Conservation (phyloP, 2,329 filamentous ascomycete species). For the Aspergillus carbonarius region DNA sequence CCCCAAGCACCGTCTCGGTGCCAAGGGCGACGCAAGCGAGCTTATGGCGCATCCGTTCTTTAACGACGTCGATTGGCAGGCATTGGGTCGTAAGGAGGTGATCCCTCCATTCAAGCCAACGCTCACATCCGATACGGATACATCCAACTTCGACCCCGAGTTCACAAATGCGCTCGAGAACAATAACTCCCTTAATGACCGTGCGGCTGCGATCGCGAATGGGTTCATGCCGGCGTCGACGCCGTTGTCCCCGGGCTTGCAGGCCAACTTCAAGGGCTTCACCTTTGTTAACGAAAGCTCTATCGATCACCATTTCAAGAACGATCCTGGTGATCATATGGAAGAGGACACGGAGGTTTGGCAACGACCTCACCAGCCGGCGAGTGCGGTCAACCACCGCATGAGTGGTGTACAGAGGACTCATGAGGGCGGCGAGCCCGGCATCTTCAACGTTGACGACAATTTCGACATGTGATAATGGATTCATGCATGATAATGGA, state of each 20-base stretch:
- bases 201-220: conserved; percentile 79
- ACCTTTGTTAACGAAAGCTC: conserved; percentile 98
- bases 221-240: conserved; percentile 83
- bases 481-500: conserved; percentile 39
- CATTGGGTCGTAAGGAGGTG: conserved; percentile 83
- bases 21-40: conserved; percentile 87
- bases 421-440: conserved; percentile 37
- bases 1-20: conserved; percentile 89
- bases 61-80: conserved; percentile 87
- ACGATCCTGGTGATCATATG: conserved; percentile 40
- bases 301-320: conserved; percentile 63
- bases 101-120: conserved; percentile 97
- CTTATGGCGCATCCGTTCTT: conserved; percentile 95
- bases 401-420: conserved; percentile 47
- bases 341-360: conserved; percentile 41
- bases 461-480: conserved; percentile 48
- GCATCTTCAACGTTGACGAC: conserved; percentile 46
- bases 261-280: conserved; percentile 97
- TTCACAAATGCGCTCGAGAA: conserved; percentile 93
- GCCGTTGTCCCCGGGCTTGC: conserved; percentile 88
- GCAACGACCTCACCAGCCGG: conserved; percentile 34
- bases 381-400: conserved; percentile 37
- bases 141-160: conserved; percentile 97
- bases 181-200: conserved; percentile 83
- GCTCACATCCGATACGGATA: conserved; percentile 91